These are phyloP conservation scores for Acanthamoeba sp. DNA, from an alignment of 208 protist genomes.

Conservation along the genomic window DNA sequence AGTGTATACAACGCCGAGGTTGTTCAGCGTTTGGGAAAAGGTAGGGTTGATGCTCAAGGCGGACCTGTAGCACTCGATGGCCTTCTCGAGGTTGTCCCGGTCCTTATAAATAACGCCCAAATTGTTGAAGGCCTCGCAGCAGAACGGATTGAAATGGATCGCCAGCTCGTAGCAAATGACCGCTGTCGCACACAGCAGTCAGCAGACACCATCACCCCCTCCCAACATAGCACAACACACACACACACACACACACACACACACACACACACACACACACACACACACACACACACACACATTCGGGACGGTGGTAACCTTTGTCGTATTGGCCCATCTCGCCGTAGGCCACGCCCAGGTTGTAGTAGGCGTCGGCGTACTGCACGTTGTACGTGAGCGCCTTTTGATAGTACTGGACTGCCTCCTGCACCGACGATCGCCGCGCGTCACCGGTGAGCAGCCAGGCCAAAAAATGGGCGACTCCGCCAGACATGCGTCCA, in stretches of 20 bases:
- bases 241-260: too few species aligned
- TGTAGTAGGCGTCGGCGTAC: constrained; percentile 86
- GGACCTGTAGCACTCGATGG: constrained; percentile 80
- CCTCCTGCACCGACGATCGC: not conserved
- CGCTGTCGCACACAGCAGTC: too few species aligned
- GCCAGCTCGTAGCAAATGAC: constrained; percentile 83
- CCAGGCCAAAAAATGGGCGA: too few species aligned
- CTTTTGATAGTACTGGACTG: constrained; percentile 78
- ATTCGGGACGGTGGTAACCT: not conserved
- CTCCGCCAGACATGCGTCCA: too few species aligned
- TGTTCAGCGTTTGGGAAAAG: constrained; percentile 85
- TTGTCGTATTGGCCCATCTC: constrained; percentile 73
- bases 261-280: too few species aligned
- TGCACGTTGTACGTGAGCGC: constrained; percentile 77
- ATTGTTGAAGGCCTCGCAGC: constrained; percentile 85
- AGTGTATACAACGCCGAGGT: constrained; percentile 76
- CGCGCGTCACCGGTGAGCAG: not conserved
- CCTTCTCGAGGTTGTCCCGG: constrained; percentile 78
- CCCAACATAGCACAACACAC: too few species aligned
- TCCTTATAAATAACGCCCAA: constrained; percentile 85
- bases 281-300: too few species aligned
- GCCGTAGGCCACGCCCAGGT: constrained; percentile 84
- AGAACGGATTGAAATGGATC: constrained; percentile 82
- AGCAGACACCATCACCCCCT: too few species aligned
- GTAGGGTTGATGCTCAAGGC: constrained; percentile 77